Base-by-base conservation (phyloP, 2,329 filamentous ascomycete genomes). In the Pseudogymnoascus sp. region DNA sequence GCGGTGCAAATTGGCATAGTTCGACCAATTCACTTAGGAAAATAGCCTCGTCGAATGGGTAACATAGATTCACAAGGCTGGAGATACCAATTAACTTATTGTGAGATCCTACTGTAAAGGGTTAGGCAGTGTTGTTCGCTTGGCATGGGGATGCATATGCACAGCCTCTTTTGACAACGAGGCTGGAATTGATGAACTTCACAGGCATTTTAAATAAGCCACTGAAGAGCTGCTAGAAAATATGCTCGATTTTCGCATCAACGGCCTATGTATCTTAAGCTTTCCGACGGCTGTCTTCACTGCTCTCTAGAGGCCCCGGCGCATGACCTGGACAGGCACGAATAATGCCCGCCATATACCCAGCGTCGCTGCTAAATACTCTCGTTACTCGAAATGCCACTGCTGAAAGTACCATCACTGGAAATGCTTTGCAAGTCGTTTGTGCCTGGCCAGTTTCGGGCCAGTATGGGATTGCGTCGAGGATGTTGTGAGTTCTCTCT, bases 361-460 rank as follows among this genome's bases (percentile, higher is more conserved):
- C 71, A 61, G 67, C 68, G 62, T 68, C 71, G 65, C 66, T 73
- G 57, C 62, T 75, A 40, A 63, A 71, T 65, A 67, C 63, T 64
- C 66, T 74, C 19, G 19, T 63, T n/a, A 47, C 8, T 64, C 65
- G 62, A 47, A 62, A 64, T 42, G 60, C 36, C 28, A 62, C 63
- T 64, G 64, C 67, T 35, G 62, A 67, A n/a, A 68, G 68, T 62
- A 7, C 9, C 44, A 62, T 64, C 17, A 68, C 68, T 17, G 63
- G 21, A 63, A 47, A 69, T 62, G 67, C 66, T 21, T 63, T 80
- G 13, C 73, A 80, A 35, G 82, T 84, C 1, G 73, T 85, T 11
- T 85, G 83, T 64, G 81, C 80, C 2, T 85, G 80, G 78, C 83
- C 82, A 1, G 76, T 84, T 1, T 82, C 78, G 15, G 81, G 82